Evolutionary conservation across 2,329 filamentous ascomycete species (phyloP).

Genomic region (Sclerotinia subarctica): DNA sequence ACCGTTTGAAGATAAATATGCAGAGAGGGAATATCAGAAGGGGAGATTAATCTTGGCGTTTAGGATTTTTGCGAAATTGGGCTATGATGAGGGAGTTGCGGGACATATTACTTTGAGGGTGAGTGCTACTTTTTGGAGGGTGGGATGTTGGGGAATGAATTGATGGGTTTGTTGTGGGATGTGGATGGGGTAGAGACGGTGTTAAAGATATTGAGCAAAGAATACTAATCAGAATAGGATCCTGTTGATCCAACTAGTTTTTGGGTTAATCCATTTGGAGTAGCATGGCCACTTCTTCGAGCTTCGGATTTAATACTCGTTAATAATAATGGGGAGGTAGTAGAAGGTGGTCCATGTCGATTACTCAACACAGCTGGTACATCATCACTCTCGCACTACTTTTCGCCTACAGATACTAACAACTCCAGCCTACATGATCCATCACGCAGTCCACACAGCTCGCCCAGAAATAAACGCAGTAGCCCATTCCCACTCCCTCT

Average conservation of each 20-base stretch:
- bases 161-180: not conserved
- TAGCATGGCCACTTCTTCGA: conserved; percentile 47
- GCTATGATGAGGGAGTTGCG: conserved; percentile 47
- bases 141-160: not conserved
- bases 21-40: conserved; percentile 41
- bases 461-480: conserved; percentile 57
- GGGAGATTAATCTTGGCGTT: conserved; percentile 48
- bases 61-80: conserved; percentile 47
- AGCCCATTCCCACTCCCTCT: conserved; percentile 56
- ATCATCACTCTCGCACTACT: not conserved
- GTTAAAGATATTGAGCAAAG: not conserved
- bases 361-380: conserved; percentile 37
- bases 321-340: conserved; percentile 56
- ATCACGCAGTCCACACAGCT: conserved; percentile 56
- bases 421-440: conserved; percentile 53
- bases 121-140: conserved; percentile 15
- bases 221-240: conserved; percentile 30
- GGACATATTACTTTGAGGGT: conserved; percentile 46
- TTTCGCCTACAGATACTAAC: not conserved
- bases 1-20: conserved; percentile 37
- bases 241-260: conserved; percentile 38
- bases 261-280: conserved; percentile 40
- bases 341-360: conserved; percentile 54
- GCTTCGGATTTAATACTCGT: conserved; percentile 66
- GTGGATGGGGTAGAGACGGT: not conserved